Conservation (phyloP, 345 rosid species). For the Stellera chamaejasme region DNA sequence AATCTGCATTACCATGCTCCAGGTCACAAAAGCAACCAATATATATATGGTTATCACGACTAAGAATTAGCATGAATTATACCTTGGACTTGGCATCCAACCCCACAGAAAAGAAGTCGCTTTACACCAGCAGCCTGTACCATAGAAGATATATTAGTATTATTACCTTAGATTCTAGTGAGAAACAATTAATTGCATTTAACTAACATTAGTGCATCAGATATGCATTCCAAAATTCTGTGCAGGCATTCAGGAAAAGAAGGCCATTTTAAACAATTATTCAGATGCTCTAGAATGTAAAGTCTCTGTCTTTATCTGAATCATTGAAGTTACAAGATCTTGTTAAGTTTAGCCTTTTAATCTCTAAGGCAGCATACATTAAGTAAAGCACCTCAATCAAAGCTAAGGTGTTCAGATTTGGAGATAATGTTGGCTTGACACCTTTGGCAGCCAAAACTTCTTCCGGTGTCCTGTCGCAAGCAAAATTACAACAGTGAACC, state of each 20-base stretch:
- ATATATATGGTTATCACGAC: slow-evolving; percentile 6
- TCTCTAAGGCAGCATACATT: not conserved
- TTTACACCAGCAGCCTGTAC: slow-evolving; percentile 85
- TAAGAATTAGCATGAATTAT: slow-evolving; percentile 10
- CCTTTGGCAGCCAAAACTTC: slow-evolving; percentile 98
- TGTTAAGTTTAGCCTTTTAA: too few species aligned
- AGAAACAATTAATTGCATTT: too few species aligned
- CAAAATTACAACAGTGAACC: not conserved
- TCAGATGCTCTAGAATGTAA: too few species aligned
- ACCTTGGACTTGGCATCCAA: slow-evolving; percentile 99
- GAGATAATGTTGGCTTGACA: slow-evolving; percentile 88
- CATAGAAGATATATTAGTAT: slow-evolving; percentile 4
- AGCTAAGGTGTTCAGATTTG: slow-evolving; percentile 86
- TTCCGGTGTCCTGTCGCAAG: slow-evolving; percentile 63
- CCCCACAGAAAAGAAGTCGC: slow-evolving; percentile 95
- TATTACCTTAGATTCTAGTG: too few species aligned
- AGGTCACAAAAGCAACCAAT: slow-evolving; percentile 41
- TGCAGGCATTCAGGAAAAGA: too few species aligned
- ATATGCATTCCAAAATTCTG: too few species aligned
- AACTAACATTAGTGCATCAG: too few species aligned
- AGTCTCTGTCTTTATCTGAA: too few species aligned
- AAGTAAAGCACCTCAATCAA: slow-evolving; percentile 61
- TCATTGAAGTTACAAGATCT: too few species aligned
- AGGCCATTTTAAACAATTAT: too few species aligned
- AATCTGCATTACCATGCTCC: slow-evolving; percentile 82